Percentiles rank a stretch among this genome's conserved stretches.
Evolutionary conservation across 2,329 filamentous ascomycete genomes (phyloP).

Genomic region (Scolecobasidium constrictum): DNA sequence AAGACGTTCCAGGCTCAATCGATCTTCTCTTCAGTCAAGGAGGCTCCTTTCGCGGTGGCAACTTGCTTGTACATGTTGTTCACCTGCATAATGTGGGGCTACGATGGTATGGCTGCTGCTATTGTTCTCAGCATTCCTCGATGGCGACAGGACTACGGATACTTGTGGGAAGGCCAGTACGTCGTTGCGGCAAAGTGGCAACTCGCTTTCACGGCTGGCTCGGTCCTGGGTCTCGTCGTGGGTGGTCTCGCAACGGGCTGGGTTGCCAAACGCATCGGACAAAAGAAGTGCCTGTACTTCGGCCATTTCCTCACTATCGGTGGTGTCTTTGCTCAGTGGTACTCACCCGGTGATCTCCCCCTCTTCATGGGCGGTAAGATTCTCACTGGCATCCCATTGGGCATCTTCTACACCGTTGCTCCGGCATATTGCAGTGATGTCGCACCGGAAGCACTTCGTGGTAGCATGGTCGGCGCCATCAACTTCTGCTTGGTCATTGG

Average conservation of each 20-base stretch:
- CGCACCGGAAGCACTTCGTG: constrained; percentile 60
- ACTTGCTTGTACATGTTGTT: too few species aligned
- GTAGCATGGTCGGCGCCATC: constrained; percentile 47
- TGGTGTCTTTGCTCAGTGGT: constrained; percentile 38
- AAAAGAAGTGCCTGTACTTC: constrained; percentile 34
- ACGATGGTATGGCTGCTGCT: too few species aligned
- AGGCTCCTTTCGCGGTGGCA: too few species aligned
- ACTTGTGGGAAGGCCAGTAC: constrained; percentile 26
- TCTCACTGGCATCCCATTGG: constrained; percentile 36
- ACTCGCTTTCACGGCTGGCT: constrained; percentile 35
- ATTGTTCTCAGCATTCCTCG: too few species aligned
- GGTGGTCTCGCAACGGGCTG: constrained; percentile 37
- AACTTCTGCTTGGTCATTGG: constrained; percentile 70
- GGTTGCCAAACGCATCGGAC: constrained; percentile 35
- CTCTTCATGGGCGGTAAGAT: constrained; percentile 35
- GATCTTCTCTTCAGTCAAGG: too few species aligned
- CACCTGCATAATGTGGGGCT: too few species aligned
- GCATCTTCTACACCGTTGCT: constrained; percentile 37
- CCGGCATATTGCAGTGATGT: constrained; percentile 47
- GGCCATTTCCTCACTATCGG: constrained; percentile 31
- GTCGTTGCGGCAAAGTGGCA: constrained; percentile 36
- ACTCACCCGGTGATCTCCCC: constrained; percentile 34
- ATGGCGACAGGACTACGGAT: constrained; percentile 37
- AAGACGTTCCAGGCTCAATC: too few species aligned
- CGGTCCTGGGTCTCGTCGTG: constrained; percentile 33